Percentiles rank a stretch among this genome's conserved stretches.
Conservation (phyloP, 306 rosid species). For the Phaseolus lunatus region DNA sequence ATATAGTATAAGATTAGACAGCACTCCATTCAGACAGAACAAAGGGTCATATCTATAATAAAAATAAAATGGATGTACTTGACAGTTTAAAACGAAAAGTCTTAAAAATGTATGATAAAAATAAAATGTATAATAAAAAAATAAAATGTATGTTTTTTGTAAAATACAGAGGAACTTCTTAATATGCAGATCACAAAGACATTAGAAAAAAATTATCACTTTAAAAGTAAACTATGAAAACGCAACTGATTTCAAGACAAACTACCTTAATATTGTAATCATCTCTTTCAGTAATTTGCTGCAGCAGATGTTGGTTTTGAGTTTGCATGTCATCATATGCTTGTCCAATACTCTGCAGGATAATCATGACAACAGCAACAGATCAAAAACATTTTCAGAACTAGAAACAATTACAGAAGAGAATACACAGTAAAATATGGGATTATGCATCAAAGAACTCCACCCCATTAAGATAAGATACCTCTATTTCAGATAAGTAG, state of each 20-base stretch:
- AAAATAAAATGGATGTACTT: too few species aligned
- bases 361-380: constrained; percentile 34
- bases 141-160: too few species aligned
- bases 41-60: not conserved
- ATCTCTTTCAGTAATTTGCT: constrained; percentile 96
- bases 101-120: too few species aligned
- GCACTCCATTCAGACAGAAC: not conserved
- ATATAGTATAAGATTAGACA: not conserved
- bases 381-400: constrained; percentile 34
- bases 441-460: constrained; percentile 21
- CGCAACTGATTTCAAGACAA: constrained; percentile 27
- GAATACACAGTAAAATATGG: constrained; percentile 17
- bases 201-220: not conserved
- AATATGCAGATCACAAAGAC: too few species aligned
- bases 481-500: constrained; percentile 98
- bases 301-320: constrained; percentile 96
- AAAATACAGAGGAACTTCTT: too few species aligned
- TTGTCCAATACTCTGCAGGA: constrained; percentile 89
- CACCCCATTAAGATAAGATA: constrained; percentile 38
- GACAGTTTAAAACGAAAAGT: too few species aligned
- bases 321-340: constrained; percentile 98
- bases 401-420: not conserved
- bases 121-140: too few species aligned
- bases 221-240: constrained; percentile 21
- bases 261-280: constrained; percentile 97